A percentile compares a stretch with the other conserved stretches of the same genome.
phyloP scores from a whole-genome alignment of 495 filamentous ascomycete species.

The Penicillium steckii region DNA sequence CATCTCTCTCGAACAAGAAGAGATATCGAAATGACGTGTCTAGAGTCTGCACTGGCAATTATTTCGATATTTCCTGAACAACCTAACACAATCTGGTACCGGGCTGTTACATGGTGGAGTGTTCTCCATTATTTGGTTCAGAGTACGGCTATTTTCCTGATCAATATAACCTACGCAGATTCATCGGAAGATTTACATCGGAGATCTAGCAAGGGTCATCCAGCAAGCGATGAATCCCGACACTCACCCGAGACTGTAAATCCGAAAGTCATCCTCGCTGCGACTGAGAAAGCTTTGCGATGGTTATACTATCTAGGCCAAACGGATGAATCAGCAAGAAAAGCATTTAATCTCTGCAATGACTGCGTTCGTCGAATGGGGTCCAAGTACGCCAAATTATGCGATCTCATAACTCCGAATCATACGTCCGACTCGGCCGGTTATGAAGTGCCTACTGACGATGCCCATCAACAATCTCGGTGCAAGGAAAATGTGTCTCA shows the following conservation, averaged over 20 bases:
- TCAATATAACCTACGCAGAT: not conserved
- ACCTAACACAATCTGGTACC: slow-evolving; percentile 21
- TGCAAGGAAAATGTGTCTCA: not conserved
- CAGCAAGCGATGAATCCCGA: not conserved
- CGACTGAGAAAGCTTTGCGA: not conserved
- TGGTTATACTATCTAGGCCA: not conserved
- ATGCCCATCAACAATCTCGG: not conserved
- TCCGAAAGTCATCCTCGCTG: not conserved
- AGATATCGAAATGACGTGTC: not conserved
- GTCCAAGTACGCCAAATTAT: not conserved
- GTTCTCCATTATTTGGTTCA: slow-evolving; percentile 49
- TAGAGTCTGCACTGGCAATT: not conserved
- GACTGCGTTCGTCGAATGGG: not conserved
- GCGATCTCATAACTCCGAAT: not conserved
- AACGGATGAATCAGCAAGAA: not conserved
- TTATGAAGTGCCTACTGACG: not conserved
- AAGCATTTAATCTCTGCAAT: not conserved
- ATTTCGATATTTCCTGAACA: not conserved
- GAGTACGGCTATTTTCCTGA: not conserved
- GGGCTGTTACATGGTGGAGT: slow-evolving; percentile 50
- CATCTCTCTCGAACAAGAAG: not conserved
- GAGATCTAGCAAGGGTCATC: not conserved
- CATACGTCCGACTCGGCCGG: not conserved
- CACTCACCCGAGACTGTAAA: not conserved
- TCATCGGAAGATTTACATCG: not conserved